Conservation (phyloP, 495 filamentous ascomycete genomes). For the Ascodesmis nigricans region DNA sequence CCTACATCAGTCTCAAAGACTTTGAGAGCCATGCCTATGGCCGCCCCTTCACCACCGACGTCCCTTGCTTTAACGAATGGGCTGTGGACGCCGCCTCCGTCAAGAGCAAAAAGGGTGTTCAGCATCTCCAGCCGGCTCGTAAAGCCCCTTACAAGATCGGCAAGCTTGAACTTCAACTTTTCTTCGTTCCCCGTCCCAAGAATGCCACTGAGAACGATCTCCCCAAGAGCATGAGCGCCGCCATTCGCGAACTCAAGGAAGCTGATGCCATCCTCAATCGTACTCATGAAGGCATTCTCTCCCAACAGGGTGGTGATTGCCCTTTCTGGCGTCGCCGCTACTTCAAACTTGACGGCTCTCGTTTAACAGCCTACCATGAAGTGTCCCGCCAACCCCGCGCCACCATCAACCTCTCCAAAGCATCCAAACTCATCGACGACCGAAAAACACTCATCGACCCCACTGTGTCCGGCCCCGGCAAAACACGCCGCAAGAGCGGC, state of each 20-base stretch:
- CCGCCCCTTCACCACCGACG: conserved; percentile 61
- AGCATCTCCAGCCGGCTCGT: conserved; percentile 34
- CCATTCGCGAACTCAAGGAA: conserved; percentile 75
- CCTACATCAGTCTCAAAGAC: conserved; percentile 80
- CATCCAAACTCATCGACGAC: conserved; percentile 83
- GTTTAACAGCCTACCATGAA: conserved; percentile 90
- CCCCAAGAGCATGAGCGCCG: conserved; percentile 94
- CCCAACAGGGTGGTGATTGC: conserved; percentile 93
- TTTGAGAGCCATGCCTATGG: conserved; percentile 73
- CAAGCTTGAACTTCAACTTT: conserved; percentile 73
- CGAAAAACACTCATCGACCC: conserved; percentile 59
- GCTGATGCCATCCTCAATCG: conserved; percentile 52
- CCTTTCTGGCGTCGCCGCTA: conserved; percentile 94
- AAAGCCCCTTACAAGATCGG: conserved; percentile 84
- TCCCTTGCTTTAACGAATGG: conserved; percentile 96
- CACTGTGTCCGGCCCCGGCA: conserved; percentile 48
- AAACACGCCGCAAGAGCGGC: conserved; percentile 68
- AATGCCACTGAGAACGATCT: conserved; percentile 76
- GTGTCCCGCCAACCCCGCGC: conserved; percentile 83
- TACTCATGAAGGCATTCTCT: conserved; percentile 69
- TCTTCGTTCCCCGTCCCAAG: conserved; percentile 85
- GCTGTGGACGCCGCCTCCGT: conserved; percentile 66
- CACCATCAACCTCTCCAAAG: conserved; percentile 89
- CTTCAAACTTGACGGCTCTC: conserved; percentile 80
- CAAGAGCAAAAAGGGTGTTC: conserved; percentile 63